Evolutionary conservation across 768 basidiomycete genomes (phyloP).

Genomic region (Mycena crocata): DNA sequence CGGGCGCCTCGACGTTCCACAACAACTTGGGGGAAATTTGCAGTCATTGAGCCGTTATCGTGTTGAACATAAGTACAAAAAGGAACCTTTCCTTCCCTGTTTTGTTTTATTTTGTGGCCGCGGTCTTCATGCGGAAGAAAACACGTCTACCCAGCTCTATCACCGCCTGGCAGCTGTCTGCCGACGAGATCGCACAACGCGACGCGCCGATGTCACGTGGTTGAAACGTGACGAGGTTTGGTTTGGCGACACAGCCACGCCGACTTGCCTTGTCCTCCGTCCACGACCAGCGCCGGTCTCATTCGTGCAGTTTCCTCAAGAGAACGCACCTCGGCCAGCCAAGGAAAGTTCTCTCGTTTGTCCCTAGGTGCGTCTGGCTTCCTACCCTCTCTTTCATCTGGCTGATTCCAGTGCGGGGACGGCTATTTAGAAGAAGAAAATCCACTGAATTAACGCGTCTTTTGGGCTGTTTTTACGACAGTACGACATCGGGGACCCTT

Average conservation of each 20-base stretch:
- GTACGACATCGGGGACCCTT: conserved; percentile 16
- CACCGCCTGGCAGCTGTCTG: no score
- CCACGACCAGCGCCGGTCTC: neutral
- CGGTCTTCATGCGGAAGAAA: no score
- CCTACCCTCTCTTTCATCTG: no score
- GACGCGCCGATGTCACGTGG: no score
- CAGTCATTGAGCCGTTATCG: no score
- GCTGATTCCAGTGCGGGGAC: neutral
- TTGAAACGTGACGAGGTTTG: conserved; percentile 1
- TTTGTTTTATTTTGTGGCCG: no score
- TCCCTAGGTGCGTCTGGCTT: neutral
- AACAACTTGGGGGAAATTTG: no score
- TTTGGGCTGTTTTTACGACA: neutral
- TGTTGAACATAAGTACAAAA: no score
- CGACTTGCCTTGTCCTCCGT: conserved; percentile 10
- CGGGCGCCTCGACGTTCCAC: no score
- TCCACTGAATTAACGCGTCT: conserved; percentile 18
- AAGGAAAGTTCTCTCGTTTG: neutral
- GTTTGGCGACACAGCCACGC: conserved; percentile 5
- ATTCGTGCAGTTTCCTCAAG: neutral
- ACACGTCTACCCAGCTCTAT: no score
- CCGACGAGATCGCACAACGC: no score
- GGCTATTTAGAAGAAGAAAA: conserved; percentile 14
- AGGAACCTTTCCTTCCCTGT: no score
- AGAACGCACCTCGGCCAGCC: neutral